Conservation (phyloP, 1,284 basidiomycete genomes). For the Xanthoconium separans region DNA sequence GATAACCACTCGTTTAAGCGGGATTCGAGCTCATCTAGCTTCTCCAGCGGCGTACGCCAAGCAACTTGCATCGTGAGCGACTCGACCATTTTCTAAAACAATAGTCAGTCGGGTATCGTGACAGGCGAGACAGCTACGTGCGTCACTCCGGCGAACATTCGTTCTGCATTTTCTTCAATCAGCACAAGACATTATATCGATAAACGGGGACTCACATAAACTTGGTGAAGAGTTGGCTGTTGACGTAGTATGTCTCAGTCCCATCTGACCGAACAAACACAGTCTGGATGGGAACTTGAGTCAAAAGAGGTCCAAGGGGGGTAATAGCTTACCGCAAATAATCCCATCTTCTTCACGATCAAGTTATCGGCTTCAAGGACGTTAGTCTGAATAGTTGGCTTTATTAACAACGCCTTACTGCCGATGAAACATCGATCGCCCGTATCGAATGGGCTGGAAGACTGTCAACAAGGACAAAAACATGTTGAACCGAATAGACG, state of each 20-base stretch:
- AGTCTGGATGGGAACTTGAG: slow-evolving; percentile 40
- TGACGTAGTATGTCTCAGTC: slow-evolving; percentile 76
- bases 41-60: slow-evolving; percentile 70
- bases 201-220: slow-evolving; percentile 54
- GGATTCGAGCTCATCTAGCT: slow-evolving; percentile 64
- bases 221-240: slow-evolving; percentile 68
- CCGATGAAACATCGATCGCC: slow-evolving; percentile 76
- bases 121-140: slow-evolving; percentile 27
- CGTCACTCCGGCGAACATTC: slow-evolving; percentile 69
- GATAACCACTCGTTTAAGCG: slow-evolving; percentile 69
- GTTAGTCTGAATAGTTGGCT: background rate
- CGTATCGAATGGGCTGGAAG: slow-evolving; percentile 66
- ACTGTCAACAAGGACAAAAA: slow-evolving; percentile 15
- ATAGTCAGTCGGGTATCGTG: slow-evolving; percentile 1
- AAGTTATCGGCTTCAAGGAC: slow-evolving; percentile 54
- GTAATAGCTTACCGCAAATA: slow-evolving; percentile 57
- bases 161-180: slow-evolving; percentile 40
- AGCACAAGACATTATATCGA: background rate
- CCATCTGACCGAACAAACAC: slow-evolving; percentile 67
- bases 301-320: background rate
- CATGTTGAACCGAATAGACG: slow-evolving; percentile 25
- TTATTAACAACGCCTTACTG: slow-evolving; percentile 34
- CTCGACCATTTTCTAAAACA: slow-evolving; percentile 62
- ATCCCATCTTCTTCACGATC: slow-evolving; percentile 73
- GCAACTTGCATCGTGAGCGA: slow-evolving; percentile 65